A percentile compares a stretch with the other conserved stretches of the same genome.
Evolutionary conservation across 139 green algal genomes (phyloP).

Genomic region (Monoraphidium neglectum): DNA sequence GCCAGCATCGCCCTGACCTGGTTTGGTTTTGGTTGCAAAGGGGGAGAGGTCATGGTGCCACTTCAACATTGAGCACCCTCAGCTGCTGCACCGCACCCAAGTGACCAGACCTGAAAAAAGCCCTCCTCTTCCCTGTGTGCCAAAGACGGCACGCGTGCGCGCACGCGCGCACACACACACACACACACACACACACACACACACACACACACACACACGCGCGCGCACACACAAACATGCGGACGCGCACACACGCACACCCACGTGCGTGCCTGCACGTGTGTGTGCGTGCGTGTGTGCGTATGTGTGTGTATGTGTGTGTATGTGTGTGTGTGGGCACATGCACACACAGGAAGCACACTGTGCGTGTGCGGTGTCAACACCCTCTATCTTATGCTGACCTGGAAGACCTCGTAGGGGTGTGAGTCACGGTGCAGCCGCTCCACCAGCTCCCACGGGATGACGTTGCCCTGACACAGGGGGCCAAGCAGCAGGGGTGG

Average conservation of each 20-base stretch:
- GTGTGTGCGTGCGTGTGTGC: background rate
- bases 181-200: no score
- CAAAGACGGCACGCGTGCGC: no score
- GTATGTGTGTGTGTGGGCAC: no score
- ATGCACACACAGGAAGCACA: no score
- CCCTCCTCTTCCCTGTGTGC: no score
- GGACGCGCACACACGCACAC: no score
- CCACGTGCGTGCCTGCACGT: background rate
- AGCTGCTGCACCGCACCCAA: background rate
- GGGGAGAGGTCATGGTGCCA: no score
- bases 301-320: no score
- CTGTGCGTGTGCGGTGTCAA: no score
- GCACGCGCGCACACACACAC: no score
- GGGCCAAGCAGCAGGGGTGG: slow-evolving; percentile 3
- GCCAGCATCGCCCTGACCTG: slow-evolving; percentile 72
- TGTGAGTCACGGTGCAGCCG: slow-evolving; percentile 57
- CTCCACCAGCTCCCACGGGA: slow-evolving; percentile 76
- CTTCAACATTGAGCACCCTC: background rate
- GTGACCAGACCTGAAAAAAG: no score
- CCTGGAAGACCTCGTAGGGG: slow-evolving; percentile 63
- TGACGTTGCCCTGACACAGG: slow-evolving; percentile 38
- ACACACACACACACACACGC: background rate
- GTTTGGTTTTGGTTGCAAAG: no score
- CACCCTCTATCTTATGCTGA: background rate
- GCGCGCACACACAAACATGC: background rate